Evolutionary conservation across 495 filamentous ascomycete species (phyloP), one percentile per base, ranked within the genome.

Genomic region (Copromyces sp.): DNA sequence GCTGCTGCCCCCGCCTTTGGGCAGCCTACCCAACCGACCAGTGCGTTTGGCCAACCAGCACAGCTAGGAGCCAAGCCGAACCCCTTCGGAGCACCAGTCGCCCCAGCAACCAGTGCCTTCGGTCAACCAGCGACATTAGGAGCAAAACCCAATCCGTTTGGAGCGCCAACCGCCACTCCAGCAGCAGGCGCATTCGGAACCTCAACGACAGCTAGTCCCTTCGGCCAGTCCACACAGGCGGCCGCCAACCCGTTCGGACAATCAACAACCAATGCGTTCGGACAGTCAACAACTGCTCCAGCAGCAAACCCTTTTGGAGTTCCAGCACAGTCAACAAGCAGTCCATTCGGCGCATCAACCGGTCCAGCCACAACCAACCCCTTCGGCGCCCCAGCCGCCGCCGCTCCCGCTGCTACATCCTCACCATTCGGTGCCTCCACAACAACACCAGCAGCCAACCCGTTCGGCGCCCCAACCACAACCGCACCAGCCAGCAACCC

Each of bases 1-100:
- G 72, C 79, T 16, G 71, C 77, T 53, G 70, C 79, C 1, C 75
- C 82, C 16, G 78, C 77, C 41, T 83, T 85, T 76, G 82, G 81
- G 0, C 83, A 85, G 71, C 73, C 82, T 38, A 72, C 84, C 16
- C 79, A 77, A 61, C 29, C 72, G 53, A 38, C 74, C 44, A 29
- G 77, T 8, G 75, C 73, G 0, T 81, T 81, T 38, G 78, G 79
- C 11, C 80, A 81, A 42, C 72, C 82, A 14, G 72, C 80, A n/a
- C 40, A 75, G 9, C 74, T 79, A 71, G 81, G 78, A 47, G 75
- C 75, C 39, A 77, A 76, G 44, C 75, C 78, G 2, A 80, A 75
- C 71, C 75, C 77, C 1, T 81, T 81, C 37, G 53, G 68, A 47
- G 70, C 53, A 16, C 65, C 47, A 59, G 17, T 24, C 5, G 29